A percentile compares a stretch with the other conserved stretches of the same genome.
Conservation (phyloP, 805 yeast genomes). For the Naumovozyma castellii region DNA sequence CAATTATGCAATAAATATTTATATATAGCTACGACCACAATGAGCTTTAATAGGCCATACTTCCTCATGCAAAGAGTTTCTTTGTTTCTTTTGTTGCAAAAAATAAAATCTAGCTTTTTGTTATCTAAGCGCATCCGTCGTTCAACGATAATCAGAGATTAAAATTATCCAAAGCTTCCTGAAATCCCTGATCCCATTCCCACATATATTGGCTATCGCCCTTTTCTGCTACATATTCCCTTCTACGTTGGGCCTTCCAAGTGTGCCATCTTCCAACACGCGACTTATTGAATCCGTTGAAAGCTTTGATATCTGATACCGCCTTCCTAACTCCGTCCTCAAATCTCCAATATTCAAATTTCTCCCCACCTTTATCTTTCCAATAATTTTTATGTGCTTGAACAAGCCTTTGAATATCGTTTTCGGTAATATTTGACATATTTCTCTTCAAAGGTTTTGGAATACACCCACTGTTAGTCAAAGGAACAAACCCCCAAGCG, state of each 20-base stretch:
- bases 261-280: conserved; percentile 64
- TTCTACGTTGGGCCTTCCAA: conserved; percentile 54
- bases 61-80: too few relatives aligned
- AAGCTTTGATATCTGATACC: conserved; percentile 63
- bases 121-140: too few relatives aligned
- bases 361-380: conserved; percentile 47
- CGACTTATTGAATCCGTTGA: conserved; percentile 61
- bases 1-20: too few relatives aligned
- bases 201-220: conserved; percentile 56
- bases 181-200: conserved; percentile 89
- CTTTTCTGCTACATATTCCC: conserved; percentile 47
- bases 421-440: conserved; percentile 27
- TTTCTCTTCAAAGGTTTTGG: conserved; percentile 22
- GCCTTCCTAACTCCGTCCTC: conserved; percentile 70
- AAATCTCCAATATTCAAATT: conserved; percentile 73
- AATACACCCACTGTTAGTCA: conserved; percentile 55
- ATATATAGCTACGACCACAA: too few relatives aligned
- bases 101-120: too few relatives aligned
- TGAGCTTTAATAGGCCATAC: too few relatives aligned
- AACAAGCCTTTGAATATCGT: conserved; percentile 22
- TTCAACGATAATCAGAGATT: conserved; percentile 7
- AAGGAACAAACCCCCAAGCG: conserved; percentile 87
- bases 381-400: conserved; percentile 56
- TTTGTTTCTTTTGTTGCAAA: too few relatives aligned
- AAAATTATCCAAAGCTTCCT: conserved; percentile 41